Base-by-base conservation (phyloP, 768 basidiomycete species). In the Suillus cothurnatus region DNA sequence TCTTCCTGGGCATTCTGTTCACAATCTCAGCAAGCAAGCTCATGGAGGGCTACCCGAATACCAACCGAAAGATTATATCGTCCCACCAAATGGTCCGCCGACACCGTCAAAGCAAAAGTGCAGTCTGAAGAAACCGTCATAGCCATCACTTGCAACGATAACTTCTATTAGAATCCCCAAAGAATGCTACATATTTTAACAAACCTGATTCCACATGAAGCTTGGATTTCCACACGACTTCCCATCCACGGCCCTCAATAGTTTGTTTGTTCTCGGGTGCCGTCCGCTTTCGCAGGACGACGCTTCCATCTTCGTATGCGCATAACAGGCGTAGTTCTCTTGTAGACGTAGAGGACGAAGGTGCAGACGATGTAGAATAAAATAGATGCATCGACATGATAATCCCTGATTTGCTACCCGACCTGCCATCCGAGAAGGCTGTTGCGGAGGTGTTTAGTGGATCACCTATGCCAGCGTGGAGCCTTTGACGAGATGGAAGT, bases 311-410 rank as follows among this genome's bases (percentile, higher is more conserved):
- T 78, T 99, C 97, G 73, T 94, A 97, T 1, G 86, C 93, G 45
- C 87, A 83, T 0, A 96, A 73, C 6, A 97, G 76, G 2, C 87
- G 82, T 5, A 96, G 80, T 21, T 84, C 81, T 14, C 72, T 73
- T 15, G 68, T 69, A 0, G 73, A 72, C 23, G 66, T 65, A 50
- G 77, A 72, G 1, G 76, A 73, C 38, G 80, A 74, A 23, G 82
- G 71, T n/a, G 77, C 66, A 34, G 69, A 67, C 63, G 64, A 61
- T 1, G 73, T 61, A 55, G 73, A 69, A 47, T 78, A 75, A 61
- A 86, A 88, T 1, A 97, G 79, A 71, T 93, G 89, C 66, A 95
- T 74, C 0, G 91, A 87, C 97, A 98, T 99, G 70, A 97, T 88
- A 59, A 96, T 90, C 0, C 95, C 95, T 14, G 88, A 85, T 52